Conservation (phyloP, 1,284 basidiomycete species). For the Sanguinoderma infundibulare region DNA sequence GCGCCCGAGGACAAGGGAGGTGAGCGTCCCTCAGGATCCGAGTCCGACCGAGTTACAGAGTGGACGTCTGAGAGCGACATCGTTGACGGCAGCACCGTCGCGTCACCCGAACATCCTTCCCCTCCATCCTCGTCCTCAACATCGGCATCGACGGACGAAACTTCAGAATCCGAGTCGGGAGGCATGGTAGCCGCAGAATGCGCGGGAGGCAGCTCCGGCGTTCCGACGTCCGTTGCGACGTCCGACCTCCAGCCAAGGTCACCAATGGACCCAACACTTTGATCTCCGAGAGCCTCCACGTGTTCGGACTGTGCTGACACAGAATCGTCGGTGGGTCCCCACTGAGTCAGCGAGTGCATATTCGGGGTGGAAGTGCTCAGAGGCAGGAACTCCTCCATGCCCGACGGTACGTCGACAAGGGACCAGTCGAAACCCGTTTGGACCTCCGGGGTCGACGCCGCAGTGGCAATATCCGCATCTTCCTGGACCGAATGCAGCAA, state of each 20-base stretch:
- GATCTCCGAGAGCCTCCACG: too few species aligned
- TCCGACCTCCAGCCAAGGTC: neutral
- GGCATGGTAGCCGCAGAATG: neutral
- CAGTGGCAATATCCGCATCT: neutral
- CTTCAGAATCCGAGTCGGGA: neutral
- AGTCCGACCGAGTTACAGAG: too few species aligned
- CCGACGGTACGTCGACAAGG: neutral
- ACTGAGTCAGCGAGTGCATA: neutral
- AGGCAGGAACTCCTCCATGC: neutral
- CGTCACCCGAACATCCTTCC: neutral
- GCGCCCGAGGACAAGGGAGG: neutral
- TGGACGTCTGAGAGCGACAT: neutral
- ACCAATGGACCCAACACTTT: neutral
- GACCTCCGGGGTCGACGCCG: neutral
- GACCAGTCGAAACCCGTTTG: neutral
- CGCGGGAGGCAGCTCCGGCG: neutral
- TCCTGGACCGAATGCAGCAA: neutral
- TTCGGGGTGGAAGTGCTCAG: neutral
- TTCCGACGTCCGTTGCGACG: neutral
- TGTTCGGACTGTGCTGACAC: too few species aligned
- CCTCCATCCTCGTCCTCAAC: neutral
- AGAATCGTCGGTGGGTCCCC: neutral
- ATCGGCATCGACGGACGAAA: neutral
- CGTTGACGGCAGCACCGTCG: neutral
- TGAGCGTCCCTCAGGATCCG: too few species aligned